Base-by-base conservation (phyloP, 768 basidiomycete species). In the Boletus reticuloceps region DNA sequence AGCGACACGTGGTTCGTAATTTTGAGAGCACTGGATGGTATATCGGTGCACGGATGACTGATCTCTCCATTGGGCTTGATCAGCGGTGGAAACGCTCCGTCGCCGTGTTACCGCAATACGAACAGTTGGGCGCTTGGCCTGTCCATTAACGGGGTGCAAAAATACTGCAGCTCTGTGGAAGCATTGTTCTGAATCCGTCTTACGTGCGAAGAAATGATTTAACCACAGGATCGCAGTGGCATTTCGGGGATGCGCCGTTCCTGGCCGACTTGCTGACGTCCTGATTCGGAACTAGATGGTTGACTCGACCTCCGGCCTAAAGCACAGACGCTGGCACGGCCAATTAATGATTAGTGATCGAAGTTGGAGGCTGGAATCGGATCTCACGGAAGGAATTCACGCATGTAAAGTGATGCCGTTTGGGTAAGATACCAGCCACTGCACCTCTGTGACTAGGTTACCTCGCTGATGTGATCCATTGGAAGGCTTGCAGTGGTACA, bases 361-460 rank as follows among this genome's bases (percentile, higher is more conserved):
- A 64, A 29, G 29, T 29, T 29, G 29, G 29, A 29, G 29, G 29
- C 8, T 29, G 29, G 29, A 29, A 29, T 29, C 29, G 29, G 29
- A 29, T 29, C 29, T 29, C 29, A 29, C 29, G 29, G 29, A 29
- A 56, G 17, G 48, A 22, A 14, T 36, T 14, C 13, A n/a, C 31
- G 41, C 44, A 20, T 52, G 47, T 19, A 39, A 39, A 55, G 39
- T 66, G 56, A 71, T 73, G 71, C 65, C 64, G 69, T 64, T 56
- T 57, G 58, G 55, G 50, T 52, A 61, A 53, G 54, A 59, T 59
- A 42, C 59, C 69, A 69, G 60, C 71, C 69, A 68, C 59, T 61
- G 58, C 62, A 64, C 58, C 56, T 67, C 51, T 60, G 58, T 70
- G 69, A 66, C 67, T 72, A 59, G 67, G 69, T 71, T 69, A 55